phyloP scores from a whole-genome alignment of 768 basidiomycete genomes.

The Boletus barrowsii region DNA sequence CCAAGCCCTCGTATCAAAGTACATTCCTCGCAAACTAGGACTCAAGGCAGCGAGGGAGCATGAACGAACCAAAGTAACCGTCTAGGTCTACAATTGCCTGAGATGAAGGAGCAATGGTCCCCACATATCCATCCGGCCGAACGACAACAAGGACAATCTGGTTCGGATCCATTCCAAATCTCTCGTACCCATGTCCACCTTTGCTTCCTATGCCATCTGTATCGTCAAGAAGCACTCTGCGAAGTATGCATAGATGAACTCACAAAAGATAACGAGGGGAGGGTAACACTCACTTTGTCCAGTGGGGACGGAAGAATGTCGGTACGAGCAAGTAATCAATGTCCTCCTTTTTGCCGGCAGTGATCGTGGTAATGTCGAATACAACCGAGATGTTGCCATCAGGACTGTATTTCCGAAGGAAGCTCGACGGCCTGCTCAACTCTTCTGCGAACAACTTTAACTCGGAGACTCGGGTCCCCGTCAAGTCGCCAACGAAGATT shows the following conservation, averaged over 20 bases:
- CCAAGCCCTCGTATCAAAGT: no score
- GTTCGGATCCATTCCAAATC: conserved; percentile 29
- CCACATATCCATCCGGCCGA: conserved; percentile 41
- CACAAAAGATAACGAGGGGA: no score
- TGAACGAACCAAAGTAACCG: neutral
- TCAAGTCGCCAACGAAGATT: neutral
- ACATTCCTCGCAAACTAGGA: no score
- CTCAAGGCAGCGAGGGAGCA: neutral
- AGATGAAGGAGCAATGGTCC: conserved; percentile 29
- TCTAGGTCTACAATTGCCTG: neutral
- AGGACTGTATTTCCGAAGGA: neutral
- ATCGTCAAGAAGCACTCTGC: no score
- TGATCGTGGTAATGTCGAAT: neutral
- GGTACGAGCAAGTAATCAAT: neutral
- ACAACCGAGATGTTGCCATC: neutral
- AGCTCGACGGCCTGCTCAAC: neutral
- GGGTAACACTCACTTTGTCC: no score
- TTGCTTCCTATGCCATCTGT: neutral
- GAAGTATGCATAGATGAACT: no score
- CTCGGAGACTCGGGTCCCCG: neutral
- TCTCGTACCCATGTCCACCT: conserved; percentile 26
- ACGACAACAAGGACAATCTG: conserved; percentile 34
- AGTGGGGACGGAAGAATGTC: no score
- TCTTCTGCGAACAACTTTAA: neutral
- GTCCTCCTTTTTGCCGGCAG: neutral